These are phyloP conservation scores for Striga asiatica DNA, from an alignment of 257 asterid species.

Conservation along the genomic window DNA sequence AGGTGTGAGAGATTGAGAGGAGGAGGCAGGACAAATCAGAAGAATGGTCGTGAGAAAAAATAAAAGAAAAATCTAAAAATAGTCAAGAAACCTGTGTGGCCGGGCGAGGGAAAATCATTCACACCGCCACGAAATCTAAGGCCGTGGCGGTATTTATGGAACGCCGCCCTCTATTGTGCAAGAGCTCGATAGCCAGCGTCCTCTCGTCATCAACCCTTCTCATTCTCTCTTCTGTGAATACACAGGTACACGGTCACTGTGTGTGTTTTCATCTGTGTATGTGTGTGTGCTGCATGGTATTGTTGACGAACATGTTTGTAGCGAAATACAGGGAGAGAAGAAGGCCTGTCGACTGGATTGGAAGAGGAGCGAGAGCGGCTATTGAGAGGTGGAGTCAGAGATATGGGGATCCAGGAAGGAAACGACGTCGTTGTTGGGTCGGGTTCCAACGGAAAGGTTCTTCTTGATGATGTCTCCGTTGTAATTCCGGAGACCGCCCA, in stretches of 20 bases:
- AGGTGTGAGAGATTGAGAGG: too few species aligned
- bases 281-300: not conserved
- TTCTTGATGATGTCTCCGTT: constrained; percentile 29
- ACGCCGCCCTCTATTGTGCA: not conserved
- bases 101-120: not conserved
- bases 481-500: constrained; percentile 81
- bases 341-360: too few species aligned
- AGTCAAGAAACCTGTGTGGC: too few species aligned
- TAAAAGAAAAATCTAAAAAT: too few species aligned
- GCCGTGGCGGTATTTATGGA: not conserved
- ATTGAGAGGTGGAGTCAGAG: not conserved
- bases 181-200: not conserved
- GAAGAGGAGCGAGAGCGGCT: not conserved
- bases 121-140: not conserved
- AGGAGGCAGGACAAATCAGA: too few species aligned
- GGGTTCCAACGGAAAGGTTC: constrained; percentile 12
- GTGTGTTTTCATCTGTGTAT: too few species aligned
- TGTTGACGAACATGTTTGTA: not conserved
- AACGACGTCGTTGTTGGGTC: constrained; percentile 23
- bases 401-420: constrained; percentile 22
- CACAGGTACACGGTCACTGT: constrained; percentile 1
- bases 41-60: too few species aligned
- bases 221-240: not conserved
- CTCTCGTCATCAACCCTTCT: not conserved
- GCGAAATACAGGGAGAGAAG: constrained; percentile 5